Evolutionary conservation across 225 moss, liverwort and hornwort genomes (phyloP).

Genomic region (Takakia lepidozioides): DNA sequence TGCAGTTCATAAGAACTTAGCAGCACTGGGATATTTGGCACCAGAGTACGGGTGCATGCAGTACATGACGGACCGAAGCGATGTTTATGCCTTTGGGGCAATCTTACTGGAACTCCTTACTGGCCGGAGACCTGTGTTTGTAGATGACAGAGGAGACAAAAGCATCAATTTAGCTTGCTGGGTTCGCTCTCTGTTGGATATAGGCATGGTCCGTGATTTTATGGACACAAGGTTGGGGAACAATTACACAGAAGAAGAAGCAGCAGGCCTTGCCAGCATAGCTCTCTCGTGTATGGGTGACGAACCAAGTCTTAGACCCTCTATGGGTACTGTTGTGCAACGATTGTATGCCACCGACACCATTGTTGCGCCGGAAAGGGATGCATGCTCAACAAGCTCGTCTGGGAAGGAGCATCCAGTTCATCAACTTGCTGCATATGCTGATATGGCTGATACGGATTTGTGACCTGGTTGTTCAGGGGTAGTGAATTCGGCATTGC

Average conservation of each 20-base stretch:
- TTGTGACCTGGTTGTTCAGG: too few species aligned
- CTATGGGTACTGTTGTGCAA: constrained; percentile 12
- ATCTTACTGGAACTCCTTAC: constrained; percentile 38
- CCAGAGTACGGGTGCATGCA: constrained; percentile 41
- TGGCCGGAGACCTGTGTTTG: constrained; percentile 23
- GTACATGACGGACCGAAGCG: constrained; percentile 24
- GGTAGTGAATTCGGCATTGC: too few species aligned
- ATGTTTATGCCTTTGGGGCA: constrained; percentile 46
- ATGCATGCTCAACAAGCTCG: too few species aligned
- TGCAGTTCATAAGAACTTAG: constrained; percentile 30
- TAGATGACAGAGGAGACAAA: constrained; percentile 4
- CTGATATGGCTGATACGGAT: too few species aligned
- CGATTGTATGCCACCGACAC: too few species aligned
- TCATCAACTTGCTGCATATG: too few species aligned
- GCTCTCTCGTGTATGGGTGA: constrained; percentile 33
- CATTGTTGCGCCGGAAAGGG: too few species aligned
- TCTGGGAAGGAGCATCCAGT: too few species aligned
- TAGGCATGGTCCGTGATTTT: constrained; percentile 18
- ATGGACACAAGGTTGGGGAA: constrained; percentile 22
- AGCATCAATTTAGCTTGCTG: constrained; percentile 8
- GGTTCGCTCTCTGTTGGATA: constrained; percentile 17
- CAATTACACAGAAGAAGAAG: constrained; percentile 16
- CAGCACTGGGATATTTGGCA: constrained; percentile 39
- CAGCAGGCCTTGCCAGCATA: constrained; percentile 17
- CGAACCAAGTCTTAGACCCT: constrained; percentile 23